Evolutionary conservation across 78 protist genomes (phyloP).

Genomic region (Dictyostelium brefeldianum): DNA sequence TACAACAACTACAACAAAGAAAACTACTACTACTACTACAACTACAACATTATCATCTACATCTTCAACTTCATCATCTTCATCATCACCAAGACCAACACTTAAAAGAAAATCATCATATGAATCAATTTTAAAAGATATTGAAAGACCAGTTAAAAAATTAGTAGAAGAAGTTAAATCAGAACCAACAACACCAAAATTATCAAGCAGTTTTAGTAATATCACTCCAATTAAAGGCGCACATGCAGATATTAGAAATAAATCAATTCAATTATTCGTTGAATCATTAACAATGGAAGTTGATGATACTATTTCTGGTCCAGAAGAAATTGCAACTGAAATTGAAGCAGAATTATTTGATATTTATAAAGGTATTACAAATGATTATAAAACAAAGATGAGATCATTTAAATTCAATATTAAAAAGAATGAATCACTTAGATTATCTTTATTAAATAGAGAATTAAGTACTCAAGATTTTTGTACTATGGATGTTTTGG

Average conservation of each 20-base stretch:
- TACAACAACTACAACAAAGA: background rate
- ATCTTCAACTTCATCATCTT: background rate
- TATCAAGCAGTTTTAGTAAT: background rate
- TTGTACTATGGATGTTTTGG: slow-evolving; percentile 42
- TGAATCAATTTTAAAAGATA: background rate
- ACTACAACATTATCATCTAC: background rate
- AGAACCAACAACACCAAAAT: background rate
- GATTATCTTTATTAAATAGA: slow-evolving; percentile 3
- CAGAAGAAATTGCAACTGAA: slow-evolving; percentile 20
- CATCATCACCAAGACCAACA: background rate
- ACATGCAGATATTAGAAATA: slow-evolving; percentile 15
- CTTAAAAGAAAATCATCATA: slow-evolving; percentile 8
- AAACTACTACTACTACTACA: background rate
- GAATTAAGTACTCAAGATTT: background rate
- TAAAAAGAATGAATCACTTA: background rate
- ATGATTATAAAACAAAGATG: slow-evolving; percentile 30
- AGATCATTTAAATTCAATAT: slow-evolving; percentile 55
- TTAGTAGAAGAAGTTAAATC: background rate
- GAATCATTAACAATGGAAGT: background rate
- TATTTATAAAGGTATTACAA: slow-evolving; percentile 19
- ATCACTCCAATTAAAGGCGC: background rate
- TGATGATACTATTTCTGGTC: background rate
- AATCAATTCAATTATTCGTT: slow-evolving; percentile 12
- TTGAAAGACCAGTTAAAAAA: slow-evolving; percentile 2
- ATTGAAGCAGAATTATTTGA: slow-evolving; percentile 12